Base-by-base conservation (phyloP, 2,329 filamentous ascomycete genomes). In the Diplocarpon mali region DNA sequence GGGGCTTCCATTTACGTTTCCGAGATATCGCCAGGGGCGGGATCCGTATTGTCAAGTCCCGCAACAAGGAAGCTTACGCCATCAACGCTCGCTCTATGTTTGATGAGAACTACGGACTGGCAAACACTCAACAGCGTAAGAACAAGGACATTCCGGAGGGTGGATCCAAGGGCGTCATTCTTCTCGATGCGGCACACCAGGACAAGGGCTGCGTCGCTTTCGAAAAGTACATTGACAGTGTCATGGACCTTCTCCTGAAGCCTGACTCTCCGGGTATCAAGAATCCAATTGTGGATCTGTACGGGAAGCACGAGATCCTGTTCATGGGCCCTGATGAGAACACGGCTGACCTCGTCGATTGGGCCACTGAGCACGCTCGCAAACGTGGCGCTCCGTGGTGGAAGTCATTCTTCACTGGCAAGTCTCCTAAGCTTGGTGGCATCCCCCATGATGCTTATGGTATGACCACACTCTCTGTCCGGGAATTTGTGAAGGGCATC, bases 321-420 rank as follows among this genome's bases (percentile, higher is more conserved):
- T 98, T 98, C 73, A 85, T 98, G 87, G 92, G 92, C 29, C 92
- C 92, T 0, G 92, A 98, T 56, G 92, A 98, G 78, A 98, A 98
- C 69, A 98, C 92, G 1, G 92, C 92, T 16, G 87, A 95, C 60
- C 75, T 98, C 29, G 92, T 98, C 41, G 81, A 98, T 67, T 98
- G 92, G 92, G 92, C 92, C n/a, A 98, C 92, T 1, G 83, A 92
- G 65, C 92, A 98, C 65, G 92, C 92, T 49, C 79, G 87, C 42
- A 70, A 71, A 50, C 81, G 92, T 57, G 88, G 88, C 37, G 92
- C 92, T 4, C 87, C 88, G 24, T 98, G 90, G 87, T 98, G 92
- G 92, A 98, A 98, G 73, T 98, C 92, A 0, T 98, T 98, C 77
- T 98, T 98, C 74, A 98, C 92, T 2, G 92, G 92, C 60, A 98